A percentile compares a stretch with the other conserved stretches of the same genome.
These are phyloP conservation scores for Avicennia marina DNA, from an alignment of 257 asterid genomes.

Conservation along the genomic window DNA sequence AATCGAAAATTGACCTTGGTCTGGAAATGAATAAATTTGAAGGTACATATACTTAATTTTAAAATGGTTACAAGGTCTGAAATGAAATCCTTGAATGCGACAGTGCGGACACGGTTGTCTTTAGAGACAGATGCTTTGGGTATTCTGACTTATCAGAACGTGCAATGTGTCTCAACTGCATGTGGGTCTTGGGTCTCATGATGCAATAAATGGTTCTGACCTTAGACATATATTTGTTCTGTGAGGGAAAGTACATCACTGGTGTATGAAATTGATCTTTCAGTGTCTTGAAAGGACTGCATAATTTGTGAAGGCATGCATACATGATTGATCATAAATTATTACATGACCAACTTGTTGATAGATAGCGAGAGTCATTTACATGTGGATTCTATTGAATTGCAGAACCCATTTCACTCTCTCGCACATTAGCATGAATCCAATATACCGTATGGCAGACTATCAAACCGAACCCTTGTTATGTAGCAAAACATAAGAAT, in stretches of 20 bases:
- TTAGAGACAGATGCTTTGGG: neutral
- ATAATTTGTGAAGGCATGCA: neutral
- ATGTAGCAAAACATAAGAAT: too few species aligned
- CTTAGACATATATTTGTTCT: conserved; percentile 20
- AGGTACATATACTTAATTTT: neutral
- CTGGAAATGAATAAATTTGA: neutral
- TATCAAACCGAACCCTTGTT: too few species aligned
- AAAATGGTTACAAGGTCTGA: too few species aligned
- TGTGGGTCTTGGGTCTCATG: conserved; percentile 6
- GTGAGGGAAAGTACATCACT: conserved; percentile 20
- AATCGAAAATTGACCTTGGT: too few species aligned
- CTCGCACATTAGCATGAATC: too few species aligned
- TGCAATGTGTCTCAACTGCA: neutral
- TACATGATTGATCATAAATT: too few species aligned
- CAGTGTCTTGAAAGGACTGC: conserved; percentile 8
- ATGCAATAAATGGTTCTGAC: conserved; percentile 23
- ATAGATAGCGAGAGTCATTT: conserved; percentile 12
- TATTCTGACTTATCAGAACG: neutral
- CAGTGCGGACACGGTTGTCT: neutral
- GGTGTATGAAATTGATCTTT: conserved; percentile 16
- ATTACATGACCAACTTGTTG: conserved; percentile 9
- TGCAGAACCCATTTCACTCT: too few species aligned
- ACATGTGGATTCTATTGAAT: neutral
- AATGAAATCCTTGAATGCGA: neutral
- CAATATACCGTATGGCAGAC: too few species aligned